phyloP scores from a whole-genome alignment of 768 basidiomycete genomes.

The Auriculariales sp. region DNA sequence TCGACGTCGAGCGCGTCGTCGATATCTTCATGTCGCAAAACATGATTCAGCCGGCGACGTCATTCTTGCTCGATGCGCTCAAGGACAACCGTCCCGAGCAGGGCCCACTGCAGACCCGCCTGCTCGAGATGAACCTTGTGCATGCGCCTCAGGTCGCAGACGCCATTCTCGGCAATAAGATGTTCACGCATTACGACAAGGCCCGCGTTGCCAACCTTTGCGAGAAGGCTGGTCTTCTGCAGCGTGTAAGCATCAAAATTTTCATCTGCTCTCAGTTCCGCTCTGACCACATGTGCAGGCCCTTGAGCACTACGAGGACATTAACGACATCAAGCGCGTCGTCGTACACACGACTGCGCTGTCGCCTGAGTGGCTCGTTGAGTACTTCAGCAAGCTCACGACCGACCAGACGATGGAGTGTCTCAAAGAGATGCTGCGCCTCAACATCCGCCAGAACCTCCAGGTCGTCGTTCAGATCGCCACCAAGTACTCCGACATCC shows the following conservation, averaged over 20 bases:
- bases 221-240: conserved; percentile 92
- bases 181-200: conserved; percentile 94
- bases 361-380: conserved; percentile 90
- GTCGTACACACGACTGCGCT: conserved; percentile 84
- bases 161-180: conserved; percentile 95
- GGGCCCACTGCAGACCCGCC: conserved; percentile 85
- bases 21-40: conserved; percentile 99
- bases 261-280: conserved; percentile 3
- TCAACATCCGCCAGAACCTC: conserved; percentile 95
- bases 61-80: conserved; percentile 90
- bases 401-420: conserved; percentile 95
- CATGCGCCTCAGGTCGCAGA: conserved; percentile 98
- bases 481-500: conserved; percentile 95
- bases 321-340: conserved; percentile 97
- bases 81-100: conserved; percentile 99
- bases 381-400: conserved; percentile 91
- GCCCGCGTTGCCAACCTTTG: conserved; percentile 95
- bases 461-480: conserved; percentile 95
- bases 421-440: conserved; percentile 90
- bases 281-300: conserved; percentile 39
- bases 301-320: conserved; percentile 93
- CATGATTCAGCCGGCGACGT: conserved; percentile 98
- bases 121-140: conserved; percentile 94
- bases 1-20: conserved; percentile 90
- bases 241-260: conserved; percentile 44